These are phyloP conservation scores for Fusarium decemcellulare DNA, from an alignment of 2,329 filamentous ascomycete species.

Conservation along the genomic window DNA sequence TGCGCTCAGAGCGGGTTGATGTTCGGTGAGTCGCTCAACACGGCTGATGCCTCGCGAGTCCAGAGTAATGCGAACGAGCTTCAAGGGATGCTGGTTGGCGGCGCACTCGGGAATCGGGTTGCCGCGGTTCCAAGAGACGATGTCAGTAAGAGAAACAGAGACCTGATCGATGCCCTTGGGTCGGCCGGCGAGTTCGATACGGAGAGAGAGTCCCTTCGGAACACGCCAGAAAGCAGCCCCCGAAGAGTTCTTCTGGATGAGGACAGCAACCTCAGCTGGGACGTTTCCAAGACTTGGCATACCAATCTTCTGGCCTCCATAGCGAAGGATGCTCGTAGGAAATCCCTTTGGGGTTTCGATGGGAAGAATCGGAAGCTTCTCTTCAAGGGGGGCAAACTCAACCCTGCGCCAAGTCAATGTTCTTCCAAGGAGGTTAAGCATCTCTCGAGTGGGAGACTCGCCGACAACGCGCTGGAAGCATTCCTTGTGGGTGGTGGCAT, in stretches of 20 bases:
- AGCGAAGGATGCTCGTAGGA: neutral
- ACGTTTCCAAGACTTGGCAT: neutral
- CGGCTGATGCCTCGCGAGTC: neutral
- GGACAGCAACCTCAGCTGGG: neutral
- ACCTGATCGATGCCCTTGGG: neutral
- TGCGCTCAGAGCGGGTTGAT: neutral
- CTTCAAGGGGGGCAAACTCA: neutral
- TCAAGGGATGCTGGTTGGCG: fast-evolving
- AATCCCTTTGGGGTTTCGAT: neutral
- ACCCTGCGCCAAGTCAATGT: neutral
- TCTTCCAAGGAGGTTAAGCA: neutral
- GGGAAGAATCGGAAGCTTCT: neutral
- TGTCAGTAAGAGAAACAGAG: neutral
- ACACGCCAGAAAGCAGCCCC: neutral
- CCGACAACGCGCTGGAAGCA: neutral
- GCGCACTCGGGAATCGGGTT: neutral
- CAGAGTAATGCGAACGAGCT: neutral
- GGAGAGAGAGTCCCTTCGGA: neutral
- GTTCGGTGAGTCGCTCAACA: neutral
- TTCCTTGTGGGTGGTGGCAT: neutral
- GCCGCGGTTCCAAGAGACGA: neutral
- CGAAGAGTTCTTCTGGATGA: neutral
- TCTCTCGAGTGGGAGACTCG: neutral
- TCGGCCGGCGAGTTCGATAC: neutral
- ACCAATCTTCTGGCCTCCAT: neutral